phyloP scores from a whole-genome alignment of 2,329 filamentous ascomycete species.

The Elsinoe necatrix region DNA sequence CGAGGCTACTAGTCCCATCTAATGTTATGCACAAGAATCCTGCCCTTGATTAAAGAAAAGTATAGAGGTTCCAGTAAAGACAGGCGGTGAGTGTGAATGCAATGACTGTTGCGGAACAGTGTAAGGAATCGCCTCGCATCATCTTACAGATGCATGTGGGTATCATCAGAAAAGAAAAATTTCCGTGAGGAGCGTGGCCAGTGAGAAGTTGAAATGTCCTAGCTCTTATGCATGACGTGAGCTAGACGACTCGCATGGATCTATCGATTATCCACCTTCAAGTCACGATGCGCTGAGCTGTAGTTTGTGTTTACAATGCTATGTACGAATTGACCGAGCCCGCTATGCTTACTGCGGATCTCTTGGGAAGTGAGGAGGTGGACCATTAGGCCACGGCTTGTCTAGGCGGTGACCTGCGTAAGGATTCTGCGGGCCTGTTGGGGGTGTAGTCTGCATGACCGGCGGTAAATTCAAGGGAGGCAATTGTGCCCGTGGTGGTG shows the following conservation, averaged over 20 bases:
- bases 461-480: conserved; percentile 15
- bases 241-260: too few species aligned
- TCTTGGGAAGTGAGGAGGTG: conserved; percentile 1
- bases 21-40: background rate
- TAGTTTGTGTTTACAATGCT: background rate
- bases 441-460: conserved; percentile 28
- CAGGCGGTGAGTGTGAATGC: background rate
- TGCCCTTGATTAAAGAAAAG: background rate
- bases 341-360: background rate
- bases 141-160: background rate
- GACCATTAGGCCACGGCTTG: conserved; percentile 10
- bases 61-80: background rate
- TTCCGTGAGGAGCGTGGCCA: background rate
- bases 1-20: background rate
- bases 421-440: conserved; percentile 29
- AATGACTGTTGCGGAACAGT: background rate
- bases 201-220: too few species aligned
- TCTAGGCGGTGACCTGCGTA: conserved; percentile 22
- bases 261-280: too few species aligned
- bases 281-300: background rate
- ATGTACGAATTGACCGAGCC: background rate
- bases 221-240: background rate
- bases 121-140: background rate
- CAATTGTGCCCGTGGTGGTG: background rate
- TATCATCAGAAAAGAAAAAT: background rate